phyloP scores from a whole-genome alignment of 225 moss, liverwort and hornwort genomes.

The Sphagnum tenellum region DNA sequence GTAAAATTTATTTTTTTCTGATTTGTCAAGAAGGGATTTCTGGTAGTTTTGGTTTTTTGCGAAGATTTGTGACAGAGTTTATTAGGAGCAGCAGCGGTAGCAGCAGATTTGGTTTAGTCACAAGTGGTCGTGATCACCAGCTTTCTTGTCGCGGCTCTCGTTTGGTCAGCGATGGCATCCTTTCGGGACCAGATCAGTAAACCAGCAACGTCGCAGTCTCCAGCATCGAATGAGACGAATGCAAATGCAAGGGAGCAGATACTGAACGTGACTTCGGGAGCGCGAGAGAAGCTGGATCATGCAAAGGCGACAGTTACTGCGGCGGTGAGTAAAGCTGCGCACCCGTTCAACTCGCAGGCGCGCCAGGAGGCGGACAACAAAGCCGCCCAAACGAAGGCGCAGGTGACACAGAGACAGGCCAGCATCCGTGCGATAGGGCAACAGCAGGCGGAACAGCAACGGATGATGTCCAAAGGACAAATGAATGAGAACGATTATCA shows the following conservation, averaged over 20 bases:
- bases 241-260: slow-evolving; percentile 50
- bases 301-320: slow-evolving; percentile 40
- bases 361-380: slow-evolving; percentile 28
- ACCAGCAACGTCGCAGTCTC: no score
- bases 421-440: slow-evolving; percentile 31
- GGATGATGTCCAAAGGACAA: slow-evolving; percentile 1
- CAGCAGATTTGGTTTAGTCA: no score
- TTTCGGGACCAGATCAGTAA: no score
- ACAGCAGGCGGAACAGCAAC: slow-evolving; percentile 38
- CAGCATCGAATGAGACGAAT: slow-evolving; percentile 15
- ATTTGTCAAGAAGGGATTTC: no score
- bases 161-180: no score
- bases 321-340: slow-evolving; percentile 33
- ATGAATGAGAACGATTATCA: not conserved
- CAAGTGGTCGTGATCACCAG: no score
- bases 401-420: slow-evolving; percentile 27
- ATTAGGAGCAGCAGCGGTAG: no score
- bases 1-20: no score
- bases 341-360: slow-evolving; percentile 44
- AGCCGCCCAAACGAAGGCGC: slow-evolving; percentile 39
- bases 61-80: no score
- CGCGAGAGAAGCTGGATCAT: slow-evolving; percentile 53
- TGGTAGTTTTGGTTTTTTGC: no score
- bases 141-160: no score
- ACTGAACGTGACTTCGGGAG: slow-evolving; percentile 59